phyloP scores from a whole-genome alignment of 2,329 filamentous ascomycete species.

The Basipetospora chlamydospora region DNA sequence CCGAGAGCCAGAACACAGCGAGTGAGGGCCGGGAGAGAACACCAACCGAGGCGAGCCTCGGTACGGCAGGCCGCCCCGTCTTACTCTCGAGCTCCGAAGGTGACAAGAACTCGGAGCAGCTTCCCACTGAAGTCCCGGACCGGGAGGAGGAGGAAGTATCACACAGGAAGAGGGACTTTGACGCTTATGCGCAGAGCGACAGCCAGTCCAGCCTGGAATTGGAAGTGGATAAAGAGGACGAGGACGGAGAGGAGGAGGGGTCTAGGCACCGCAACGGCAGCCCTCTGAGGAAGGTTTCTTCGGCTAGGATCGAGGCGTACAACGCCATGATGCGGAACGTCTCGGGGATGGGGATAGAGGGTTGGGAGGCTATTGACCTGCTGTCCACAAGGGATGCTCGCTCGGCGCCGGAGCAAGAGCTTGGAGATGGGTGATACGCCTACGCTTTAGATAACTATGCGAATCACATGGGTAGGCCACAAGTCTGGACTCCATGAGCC shows the following conservation, averaged over 20 bases:
- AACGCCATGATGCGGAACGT: conserved; percentile 5
- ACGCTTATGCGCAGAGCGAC: not conserved
- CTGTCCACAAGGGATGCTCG: not conserved
- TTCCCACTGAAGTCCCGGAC: not conserved
- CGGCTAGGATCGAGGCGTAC: conserved; percentile 1
- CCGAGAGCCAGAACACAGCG: not conserved
- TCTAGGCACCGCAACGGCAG: too few species aligned
- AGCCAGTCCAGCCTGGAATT: conserved; percentile 2
- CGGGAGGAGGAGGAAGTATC: not conserved
- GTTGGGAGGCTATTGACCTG: conserved; percentile 1
- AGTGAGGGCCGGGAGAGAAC: too few species aligned
- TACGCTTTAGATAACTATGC: too few species aligned
- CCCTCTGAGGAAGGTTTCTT: not conserved
- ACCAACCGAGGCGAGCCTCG: not conserved
- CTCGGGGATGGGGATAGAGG: not conserved
- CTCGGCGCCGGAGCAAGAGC: conserved; percentile 1
- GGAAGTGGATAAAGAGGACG: too few species aligned
- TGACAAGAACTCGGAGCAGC: not conserved
- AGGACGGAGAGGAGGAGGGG: too few species aligned
- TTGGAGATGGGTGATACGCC: conserved; percentile 2
- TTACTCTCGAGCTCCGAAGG: not conserved
- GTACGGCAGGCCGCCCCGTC: not conserved
- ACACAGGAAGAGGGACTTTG: conserved; percentile 1
- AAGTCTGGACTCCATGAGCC: too few species aligned
- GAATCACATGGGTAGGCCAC: too few species aligned